Conservation (phyloP, 768 basidiomycete genomes). For the Coprinopsis sp. region DNA sequence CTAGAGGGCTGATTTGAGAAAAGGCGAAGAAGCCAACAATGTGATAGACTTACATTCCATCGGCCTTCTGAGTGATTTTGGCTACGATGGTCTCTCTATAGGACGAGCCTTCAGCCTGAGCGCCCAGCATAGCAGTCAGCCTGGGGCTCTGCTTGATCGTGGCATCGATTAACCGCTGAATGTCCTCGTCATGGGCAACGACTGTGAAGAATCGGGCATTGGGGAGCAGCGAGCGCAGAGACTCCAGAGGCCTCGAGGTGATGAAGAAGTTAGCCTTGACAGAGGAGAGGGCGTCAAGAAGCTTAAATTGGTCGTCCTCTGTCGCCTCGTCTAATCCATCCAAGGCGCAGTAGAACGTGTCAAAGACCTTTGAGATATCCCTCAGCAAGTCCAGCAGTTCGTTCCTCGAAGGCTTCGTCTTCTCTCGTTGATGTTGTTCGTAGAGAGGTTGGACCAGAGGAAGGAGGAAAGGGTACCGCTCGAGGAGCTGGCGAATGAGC, state of each 20-base stretch:
- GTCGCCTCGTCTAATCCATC: neutral
- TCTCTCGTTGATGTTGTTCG: neutral
- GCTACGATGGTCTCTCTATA: too few species aligned
- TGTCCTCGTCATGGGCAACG: neutral
- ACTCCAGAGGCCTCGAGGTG: neutral
- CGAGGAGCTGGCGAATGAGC: neutral
- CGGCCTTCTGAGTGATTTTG: too few species aligned
- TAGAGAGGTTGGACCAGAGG: neutral
- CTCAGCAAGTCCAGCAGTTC: neutral
- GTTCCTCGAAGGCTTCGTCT: neutral
- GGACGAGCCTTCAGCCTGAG: too few species aligned
- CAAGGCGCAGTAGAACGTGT: neutral
- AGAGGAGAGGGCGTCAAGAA: neutral
- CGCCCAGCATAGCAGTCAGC: too few species aligned
- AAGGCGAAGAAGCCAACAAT: too few species aligned
- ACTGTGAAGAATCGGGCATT: too few species aligned
- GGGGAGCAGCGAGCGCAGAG: too few species aligned
- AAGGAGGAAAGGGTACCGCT: neutral
- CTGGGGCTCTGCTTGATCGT: neutral
- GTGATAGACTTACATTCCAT: too few species aligned
- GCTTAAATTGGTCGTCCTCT: neutral
- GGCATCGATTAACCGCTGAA: neutral
- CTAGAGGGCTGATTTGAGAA: too few species aligned
- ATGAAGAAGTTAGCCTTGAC: neutral
- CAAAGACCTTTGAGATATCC: neutral